Evolutionary conservation across 805 yeast species (phyloP), one percentile per base, ranked within the genome.

Genomic region (Candida krabiensis): DNA sequence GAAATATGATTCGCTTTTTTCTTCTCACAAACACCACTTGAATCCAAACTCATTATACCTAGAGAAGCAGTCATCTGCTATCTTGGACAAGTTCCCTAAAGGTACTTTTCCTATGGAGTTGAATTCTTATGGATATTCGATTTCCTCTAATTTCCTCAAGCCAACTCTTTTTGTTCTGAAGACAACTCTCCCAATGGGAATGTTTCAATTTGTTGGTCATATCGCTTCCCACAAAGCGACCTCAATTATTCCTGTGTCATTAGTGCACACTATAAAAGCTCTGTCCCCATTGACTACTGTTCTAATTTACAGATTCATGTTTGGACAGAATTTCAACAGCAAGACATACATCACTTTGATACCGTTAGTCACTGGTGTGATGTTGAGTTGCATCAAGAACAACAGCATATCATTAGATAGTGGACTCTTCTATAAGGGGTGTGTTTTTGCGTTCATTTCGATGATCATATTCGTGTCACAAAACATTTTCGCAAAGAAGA

Each of bases 211-310:
- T 49, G 69, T 83, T 15, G 99, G 98, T 15, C 98, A 91, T 61
- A 79, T 90, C 45, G 78, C 95, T 11, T 79, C 95, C 6, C 96
- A 90, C 59, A 85, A 86, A 56, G 91, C 98, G n/a, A 89, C 96
- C 2, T 76, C 90, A 2, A 62, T 86, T 44, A 86, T 93, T 35
- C 96, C 96, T 0, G 96, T 93, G n/a, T 86, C 96, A 4, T 66
- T 90, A 47, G 97, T 93, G 15, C 97, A 91, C 61, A 89, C 97
- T 7, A 81, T 91, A 51, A 93, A 93, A 66, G 93, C 96, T 2
- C 68, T 91, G 26, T 83, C 95, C 22, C 99, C 99, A 2, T 69
- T 91, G 18, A 77, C 87, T 33, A 91, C 98, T 0, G 97, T 93
- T 9, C 61, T 79, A 21, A 86, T 86, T 29, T 89, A 89, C 64